Base-by-base conservation (phyloP, 371 early-diverging fungal species). In the Syncephalastrum racemosum region DNA sequence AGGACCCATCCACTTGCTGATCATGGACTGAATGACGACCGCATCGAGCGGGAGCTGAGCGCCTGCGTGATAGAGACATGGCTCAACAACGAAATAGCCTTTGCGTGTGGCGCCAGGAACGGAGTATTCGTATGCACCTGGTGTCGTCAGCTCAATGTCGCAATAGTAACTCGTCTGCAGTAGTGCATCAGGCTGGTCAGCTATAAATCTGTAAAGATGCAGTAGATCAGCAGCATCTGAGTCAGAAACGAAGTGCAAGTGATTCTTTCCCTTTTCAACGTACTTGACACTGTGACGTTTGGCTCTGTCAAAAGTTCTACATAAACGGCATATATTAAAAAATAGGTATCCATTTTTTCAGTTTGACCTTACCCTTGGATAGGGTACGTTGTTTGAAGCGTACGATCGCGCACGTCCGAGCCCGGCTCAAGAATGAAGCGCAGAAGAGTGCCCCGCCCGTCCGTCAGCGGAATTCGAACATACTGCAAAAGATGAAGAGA, bases 1-100 rank as follows among this genome's bases (percentile, higher is more conserved):
- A 23, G 84, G 86, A 4, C 97, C 97, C 80, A 98, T 81, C 94
- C 97, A 96, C 66, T 97, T 97, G 16, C 97, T 96, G 3, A 94
- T 86, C 25, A 95, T 82, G 1, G 96, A 92, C 62, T 93, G 79
- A 45, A 96, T 75, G 53, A 85, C 87, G 13, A 98, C 77, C 4
- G 89, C 95, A 67, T 97, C 95, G 49, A 96, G 60, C 5, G 85
- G 82, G n/a, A 73, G 61, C 1, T 56, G 20, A 4, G 62, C 46
- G 13, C 48, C 44, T 13, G 48, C 56, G 36, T 90, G 68, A 25
- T 51, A 60, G 39, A 90, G 77, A 19, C 85, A 79, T 18, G 98
- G 96, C 51, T 95, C 95, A n/a, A 95, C 94, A 15, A 94, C 82
- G 52, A 95, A 86, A 62, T 87, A 83, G 4, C 91, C 90, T 48